A percentile compares a stretch with the other conserved stretches of the same genome.
Evolutionary conservation across 2,329 filamentous ascomycete species (phyloP).

Genomic region (Neurospora sp.): DNA sequence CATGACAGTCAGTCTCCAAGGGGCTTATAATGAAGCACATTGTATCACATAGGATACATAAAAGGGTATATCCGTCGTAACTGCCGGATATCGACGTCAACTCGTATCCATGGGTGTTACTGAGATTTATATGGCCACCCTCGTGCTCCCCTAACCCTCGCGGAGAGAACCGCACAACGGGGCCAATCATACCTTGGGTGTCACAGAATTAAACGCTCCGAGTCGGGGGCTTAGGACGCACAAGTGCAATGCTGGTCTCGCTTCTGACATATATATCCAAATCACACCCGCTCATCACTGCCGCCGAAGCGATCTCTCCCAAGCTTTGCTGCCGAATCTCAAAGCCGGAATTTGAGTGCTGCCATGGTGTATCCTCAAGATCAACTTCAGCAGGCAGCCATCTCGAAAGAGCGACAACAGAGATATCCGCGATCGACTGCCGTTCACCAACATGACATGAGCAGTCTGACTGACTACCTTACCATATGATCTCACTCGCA

Average conservation of each 20-base stretch:
- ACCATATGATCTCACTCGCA: not conserved
- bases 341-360: not conserved
- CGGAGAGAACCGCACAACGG: not conserved
- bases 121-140: not conserved
- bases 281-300: not conserved
- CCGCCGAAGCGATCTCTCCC: not conserved
- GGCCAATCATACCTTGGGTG: not conserved
- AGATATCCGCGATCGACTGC: not conserved
- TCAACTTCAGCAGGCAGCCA: not conserved
- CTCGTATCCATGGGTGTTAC: not conserved
- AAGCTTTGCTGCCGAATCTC: not conserved
- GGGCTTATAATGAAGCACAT: not conserved
- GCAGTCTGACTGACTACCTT: not conserved
- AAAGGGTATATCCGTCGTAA: not conserved
- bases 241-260: not conserved
- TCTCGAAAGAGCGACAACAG: not conserved
- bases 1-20: not conserved
- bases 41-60: not conserved
- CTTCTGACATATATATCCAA: not conserved
- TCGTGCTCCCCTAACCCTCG: not conserved
- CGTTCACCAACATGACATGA: not conserved
- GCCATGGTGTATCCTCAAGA: not conserved
- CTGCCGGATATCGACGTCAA: not conserved
- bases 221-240: not conserved
- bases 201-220: not conserved